Conservation (phyloP, 805 yeast species). For the Grigorovia humatica region DNA sequence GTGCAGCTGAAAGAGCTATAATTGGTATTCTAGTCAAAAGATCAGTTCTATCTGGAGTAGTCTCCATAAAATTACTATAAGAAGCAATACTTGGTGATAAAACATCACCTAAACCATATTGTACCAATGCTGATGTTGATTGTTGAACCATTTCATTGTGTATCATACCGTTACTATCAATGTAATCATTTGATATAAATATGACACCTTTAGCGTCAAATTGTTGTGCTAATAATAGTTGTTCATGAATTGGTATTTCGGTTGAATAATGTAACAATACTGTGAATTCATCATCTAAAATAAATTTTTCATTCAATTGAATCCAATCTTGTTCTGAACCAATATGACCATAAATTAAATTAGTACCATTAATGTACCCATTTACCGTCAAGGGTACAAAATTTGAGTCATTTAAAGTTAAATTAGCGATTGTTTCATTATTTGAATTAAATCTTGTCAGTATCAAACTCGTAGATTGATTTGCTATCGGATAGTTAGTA, state of each 20-base stretch:
- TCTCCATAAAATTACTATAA: conserved; percentile 33
- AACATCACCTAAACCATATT: conserved; percentile 63
- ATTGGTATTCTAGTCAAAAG: conserved; percentile 62
- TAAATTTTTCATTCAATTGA: conserved; percentile 17
- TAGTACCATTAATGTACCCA: conserved; percentile 42
- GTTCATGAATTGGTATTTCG: conserved; percentile 39
- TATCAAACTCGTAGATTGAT: conserved; percentile 18
- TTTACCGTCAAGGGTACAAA: conserved; percentile 58
- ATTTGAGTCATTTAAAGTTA: conserved; percentile 30
- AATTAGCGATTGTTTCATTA: conserved; percentile 11
- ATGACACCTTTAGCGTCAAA: conserved; percentile 53
- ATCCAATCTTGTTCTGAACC: conserved; percentile 52
- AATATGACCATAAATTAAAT: conserved; percentile 50
- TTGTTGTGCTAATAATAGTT: conserved; percentile 43
- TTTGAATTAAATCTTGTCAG: conserved; percentile 12
- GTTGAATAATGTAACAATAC: conserved; percentile 42
- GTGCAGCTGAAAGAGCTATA: conserved; percentile 63
- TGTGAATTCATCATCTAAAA: conserved; percentile 33
- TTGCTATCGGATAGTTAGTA: conserved; percentile 49
- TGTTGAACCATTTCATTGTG: conserved; percentile 25
- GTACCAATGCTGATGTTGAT: conserved; percentile 43
- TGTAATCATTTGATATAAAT: conserved; percentile 44
- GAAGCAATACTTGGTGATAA: conserved; percentile 56
- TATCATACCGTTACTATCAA: conserved; percentile 3
- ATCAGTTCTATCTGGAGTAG: conserved; percentile 35